These are phyloP conservation scores for Diaporthe ilicicola DNA, from an alignment of 2,329 filamentous ascomycete species.

Conservation along the genomic window DNA sequence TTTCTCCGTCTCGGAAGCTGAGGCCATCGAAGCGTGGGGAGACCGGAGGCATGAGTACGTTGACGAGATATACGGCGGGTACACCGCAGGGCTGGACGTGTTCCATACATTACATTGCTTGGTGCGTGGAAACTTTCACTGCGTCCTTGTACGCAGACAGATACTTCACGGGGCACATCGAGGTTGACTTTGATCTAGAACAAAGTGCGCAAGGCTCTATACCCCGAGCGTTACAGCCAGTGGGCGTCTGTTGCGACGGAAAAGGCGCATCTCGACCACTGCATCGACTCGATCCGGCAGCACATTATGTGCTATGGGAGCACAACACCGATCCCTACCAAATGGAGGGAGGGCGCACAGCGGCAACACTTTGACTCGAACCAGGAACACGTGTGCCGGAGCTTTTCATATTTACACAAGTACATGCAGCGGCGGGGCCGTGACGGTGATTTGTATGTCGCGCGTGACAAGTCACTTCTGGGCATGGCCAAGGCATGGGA, in stretches of 20 bases:
- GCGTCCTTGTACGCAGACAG: not conserved
- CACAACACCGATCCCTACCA: conserved; percentile 36
- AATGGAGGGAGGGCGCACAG: conserved; percentile 32
- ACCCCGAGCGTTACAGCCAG: conserved; percentile 33
- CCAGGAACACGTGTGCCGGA: conserved; percentile 37
- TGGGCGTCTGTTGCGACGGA: conserved; percentile 10
- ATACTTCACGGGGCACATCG: no score
- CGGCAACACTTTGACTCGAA: conserved; percentile 38
- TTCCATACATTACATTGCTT: conserved; percentile 38
- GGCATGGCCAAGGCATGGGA: conserved; percentile 27
- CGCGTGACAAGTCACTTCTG: conserved; percentile 24
- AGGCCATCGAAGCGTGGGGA: conserved; percentile 30
- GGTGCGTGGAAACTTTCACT: not conserved
- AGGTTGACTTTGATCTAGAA: conserved; percentile 25
- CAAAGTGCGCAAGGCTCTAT: conserved; percentile 34
- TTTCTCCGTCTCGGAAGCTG: conserved; percentile 30
- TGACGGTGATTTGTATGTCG: conserved; percentile 25
- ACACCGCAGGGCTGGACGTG: conserved; percentile 34
- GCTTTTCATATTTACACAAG: conserved; percentile 31
- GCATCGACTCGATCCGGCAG: conserved; percentile 37
- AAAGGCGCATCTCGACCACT: conserved; percentile 35
- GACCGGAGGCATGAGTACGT: conserved; percentile 26
- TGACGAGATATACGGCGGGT: conserved; percentile 31
- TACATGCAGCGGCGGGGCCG: conserved; percentile 24
- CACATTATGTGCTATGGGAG: conserved; percentile 37